These are phyloP conservation scores for Phialophora chinensis DNA, from an alignment of 2,329 filamentous ascomycete species.

Conservation along the genomic window DNA sequence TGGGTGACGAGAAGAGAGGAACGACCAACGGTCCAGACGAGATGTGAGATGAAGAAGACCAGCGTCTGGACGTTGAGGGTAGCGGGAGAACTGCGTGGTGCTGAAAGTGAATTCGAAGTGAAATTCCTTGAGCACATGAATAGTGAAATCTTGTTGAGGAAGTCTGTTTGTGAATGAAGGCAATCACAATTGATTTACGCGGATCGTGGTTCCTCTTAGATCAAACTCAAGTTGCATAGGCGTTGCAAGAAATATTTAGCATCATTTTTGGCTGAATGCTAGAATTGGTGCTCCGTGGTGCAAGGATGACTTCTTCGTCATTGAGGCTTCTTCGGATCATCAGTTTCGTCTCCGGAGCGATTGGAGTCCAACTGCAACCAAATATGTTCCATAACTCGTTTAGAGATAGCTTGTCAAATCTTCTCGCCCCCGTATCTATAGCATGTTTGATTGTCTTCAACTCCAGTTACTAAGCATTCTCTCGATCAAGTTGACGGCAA, in stretches of 20 bases:
- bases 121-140: not conserved
- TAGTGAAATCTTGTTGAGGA: not conserved
- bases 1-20: not conserved
- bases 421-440: not conserved
- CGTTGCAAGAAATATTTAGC: not conserved
- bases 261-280: not conserved
- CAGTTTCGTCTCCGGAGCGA: not conserved
- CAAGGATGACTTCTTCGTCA: not conserved
- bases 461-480: not conserved
- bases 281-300: not conserved
- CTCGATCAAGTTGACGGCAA: not conserved
- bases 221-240: not conserved
- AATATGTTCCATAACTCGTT: not conserved
- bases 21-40: too few species aligned
- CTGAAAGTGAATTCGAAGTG: not conserved
- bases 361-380: not conserved
- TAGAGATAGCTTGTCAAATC: not conserved
- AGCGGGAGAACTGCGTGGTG: not conserved
- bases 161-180: not conserved
- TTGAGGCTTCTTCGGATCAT: not conserved
- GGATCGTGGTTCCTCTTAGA: not conserved
- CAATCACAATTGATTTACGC: not conserved
- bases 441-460: not conserved
- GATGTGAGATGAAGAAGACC: not conserved
- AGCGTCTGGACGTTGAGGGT: not conserved